phyloP scores from a whole-genome alignment of 108 stramenopile species.

The Schizochytrium sp. region DNA sequence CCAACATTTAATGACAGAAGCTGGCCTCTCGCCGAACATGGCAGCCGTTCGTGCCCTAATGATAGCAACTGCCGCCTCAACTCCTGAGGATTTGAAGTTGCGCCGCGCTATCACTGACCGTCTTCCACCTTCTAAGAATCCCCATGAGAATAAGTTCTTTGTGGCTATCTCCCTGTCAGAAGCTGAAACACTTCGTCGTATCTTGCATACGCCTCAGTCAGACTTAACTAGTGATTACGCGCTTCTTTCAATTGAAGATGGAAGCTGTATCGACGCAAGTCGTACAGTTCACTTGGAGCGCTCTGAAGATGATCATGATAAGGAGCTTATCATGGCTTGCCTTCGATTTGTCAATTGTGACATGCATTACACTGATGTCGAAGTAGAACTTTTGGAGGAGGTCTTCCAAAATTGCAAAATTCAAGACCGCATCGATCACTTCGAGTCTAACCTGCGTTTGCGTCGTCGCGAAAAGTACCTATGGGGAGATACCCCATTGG shows the following conservation, averaged over 20 bases:
- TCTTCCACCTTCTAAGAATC: neutral
- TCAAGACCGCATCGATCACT: conserved; percentile 14
- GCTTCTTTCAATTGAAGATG: conserved; percentile 43
- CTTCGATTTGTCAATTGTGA: conserved; percentile 33
- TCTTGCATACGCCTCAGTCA: conserved; percentile 50
- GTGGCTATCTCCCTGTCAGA: conserved; percentile 61
- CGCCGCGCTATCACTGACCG: neutral
- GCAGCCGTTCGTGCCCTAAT: neutral
- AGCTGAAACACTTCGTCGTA: conserved; percentile 61
- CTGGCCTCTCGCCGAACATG: neutral
- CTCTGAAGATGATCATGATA: neutral
- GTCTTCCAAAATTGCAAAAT: neutral
- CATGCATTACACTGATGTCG: conserved; percentile 44
- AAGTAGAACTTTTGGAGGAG: conserved; percentile 21
- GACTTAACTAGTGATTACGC: conserved; percentile 38
- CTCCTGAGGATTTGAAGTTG: neutral
- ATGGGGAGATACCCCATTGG: conserved; percentile 49
- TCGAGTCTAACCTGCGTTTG: neutral
- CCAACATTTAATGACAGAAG: neutral
- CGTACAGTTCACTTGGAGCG: neutral
- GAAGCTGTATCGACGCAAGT: neutral
- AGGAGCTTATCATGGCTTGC: conserved; percentile 3
- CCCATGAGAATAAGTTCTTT: conserved; percentile 15
- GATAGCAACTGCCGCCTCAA: neutral
- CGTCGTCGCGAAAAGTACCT: conserved; percentile 59